A percentile compares a stretch with the other conserved stretches of the same genome.
Conservation (phyloP, 768 basidiomycete species). For the Gloeostereum incarnatum region DNA sequence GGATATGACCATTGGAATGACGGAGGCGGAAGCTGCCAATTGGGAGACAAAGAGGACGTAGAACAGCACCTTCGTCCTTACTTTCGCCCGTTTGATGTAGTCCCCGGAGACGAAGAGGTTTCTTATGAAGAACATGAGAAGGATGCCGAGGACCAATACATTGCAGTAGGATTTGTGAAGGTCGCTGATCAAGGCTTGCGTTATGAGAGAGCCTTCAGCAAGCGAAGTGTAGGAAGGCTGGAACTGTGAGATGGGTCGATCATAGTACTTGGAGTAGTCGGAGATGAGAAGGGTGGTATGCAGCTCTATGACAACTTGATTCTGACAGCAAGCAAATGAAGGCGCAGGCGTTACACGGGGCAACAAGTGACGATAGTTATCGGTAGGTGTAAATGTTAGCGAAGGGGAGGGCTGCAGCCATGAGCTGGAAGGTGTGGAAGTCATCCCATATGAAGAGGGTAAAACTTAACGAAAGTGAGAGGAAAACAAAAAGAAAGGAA, state of each 20-base stretch:
- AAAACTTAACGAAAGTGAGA: no score
- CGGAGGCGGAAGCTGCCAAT: slow-evolving; percentile 34
- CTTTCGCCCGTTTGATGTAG: slow-evolving; percentile 44
- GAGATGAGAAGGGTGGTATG: slow-evolving; percentile 39
- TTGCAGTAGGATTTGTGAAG: slow-evolving; percentile 27
- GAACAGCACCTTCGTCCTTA: slow-evolving; percentile 52
- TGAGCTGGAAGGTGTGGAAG: slow-evolving; percentile 6
- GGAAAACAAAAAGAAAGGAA: no score
- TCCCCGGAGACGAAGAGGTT: slow-evolving; percentile 41
- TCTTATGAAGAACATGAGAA: slow-evolving; percentile 41
- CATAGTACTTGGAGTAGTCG: slow-evolving; percentile 36
- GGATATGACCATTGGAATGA: slow-evolving; percentile 34
- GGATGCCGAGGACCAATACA: slow-evolving; percentile 37
- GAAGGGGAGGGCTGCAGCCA: no score
- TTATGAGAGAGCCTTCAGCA: slow-evolving; percentile 50
- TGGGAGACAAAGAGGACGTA: slow-evolving; percentile 49
- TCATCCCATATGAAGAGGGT: slow-evolving; percentile 5
- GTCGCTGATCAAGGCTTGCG: slow-evolving; percentile 36
- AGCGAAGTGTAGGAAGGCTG: slow-evolving; percentile 35
- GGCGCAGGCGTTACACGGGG: slow-evolving; percentile 24
- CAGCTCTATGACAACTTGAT: slow-evolving; percentile 39
- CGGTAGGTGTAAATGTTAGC: no score
- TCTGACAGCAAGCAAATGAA: slow-evolving; percentile 22
- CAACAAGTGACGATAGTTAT: no score
- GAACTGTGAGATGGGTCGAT: slow-evolving; percentile 31